Conservation (phyloP, 1,139 yeast genomes). For the Suhomyces bokatorum region DNA sequence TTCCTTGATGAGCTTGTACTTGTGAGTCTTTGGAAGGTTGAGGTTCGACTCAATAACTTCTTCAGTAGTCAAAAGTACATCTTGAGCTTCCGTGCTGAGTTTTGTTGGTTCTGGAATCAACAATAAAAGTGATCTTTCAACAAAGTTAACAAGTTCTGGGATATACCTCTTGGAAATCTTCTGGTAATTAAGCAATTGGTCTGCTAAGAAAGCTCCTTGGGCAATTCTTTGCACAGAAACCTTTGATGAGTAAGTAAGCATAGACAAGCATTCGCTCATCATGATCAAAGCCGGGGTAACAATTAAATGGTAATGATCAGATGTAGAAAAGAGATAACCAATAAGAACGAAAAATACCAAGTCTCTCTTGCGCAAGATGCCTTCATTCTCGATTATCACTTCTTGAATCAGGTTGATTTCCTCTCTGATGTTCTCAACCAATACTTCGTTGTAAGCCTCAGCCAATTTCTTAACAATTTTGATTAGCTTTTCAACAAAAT, state of each 20-base stretch:
- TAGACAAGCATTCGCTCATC: conserved; percentile 64
- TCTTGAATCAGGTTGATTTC: conserved; percentile 48
- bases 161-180: conserved; percentile 73
- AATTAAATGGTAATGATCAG: conserved; percentile 92
- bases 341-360: conserved; percentile 66
- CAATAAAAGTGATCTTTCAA: conserved; percentile 52
- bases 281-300: conserved; percentile 80
- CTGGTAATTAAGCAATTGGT: conserved; percentile 69
- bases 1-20: conserved; percentile 8
- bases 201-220: conserved; percentile 61
- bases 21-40: conserved; percentile 22
- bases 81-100: conserved; percentile 4
- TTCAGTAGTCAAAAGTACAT: conserved; percentile 10
- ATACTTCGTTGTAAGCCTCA: conserved; percentile 61
- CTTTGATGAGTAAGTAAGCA: conserved; percentile 39
- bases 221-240: conserved; percentile 43
- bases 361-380: conserved; percentile 43
- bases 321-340: conserved; percentile 83
- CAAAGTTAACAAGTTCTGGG: conserved; percentile 72
- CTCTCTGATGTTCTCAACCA: conserved; percentile 50
- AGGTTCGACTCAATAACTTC: conserved; percentile 17
- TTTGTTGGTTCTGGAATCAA: conserved; percentile 46
- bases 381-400: conserved; percentile 33
- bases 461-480: conserved; percentile 58
- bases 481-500: conserved; percentile 44